These are phyloP conservation scores for Termitomyces sp. DNA, from an alignment of 768 basidiomycete genomes.

Conservation along the genomic window DNA sequence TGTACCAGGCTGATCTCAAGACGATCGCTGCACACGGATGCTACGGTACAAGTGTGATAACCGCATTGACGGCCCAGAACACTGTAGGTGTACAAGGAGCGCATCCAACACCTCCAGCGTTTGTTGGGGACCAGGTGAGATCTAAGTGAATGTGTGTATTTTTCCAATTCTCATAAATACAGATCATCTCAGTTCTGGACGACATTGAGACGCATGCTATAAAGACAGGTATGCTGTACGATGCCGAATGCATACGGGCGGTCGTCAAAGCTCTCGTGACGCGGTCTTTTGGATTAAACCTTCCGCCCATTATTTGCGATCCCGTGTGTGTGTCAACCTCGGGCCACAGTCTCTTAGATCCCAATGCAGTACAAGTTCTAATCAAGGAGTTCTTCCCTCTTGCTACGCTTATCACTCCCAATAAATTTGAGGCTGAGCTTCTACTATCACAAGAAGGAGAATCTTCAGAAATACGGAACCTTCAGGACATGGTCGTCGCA, in stretches of 20 bases:
- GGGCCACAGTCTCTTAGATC: constrained; percentile 70
- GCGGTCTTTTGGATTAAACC: constrained; percentile 25
- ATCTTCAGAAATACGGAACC: constrained; percentile 27
- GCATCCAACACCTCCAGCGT: constrained; percentile 58
- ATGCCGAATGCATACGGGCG: constrained; percentile 43
- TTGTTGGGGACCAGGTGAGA: constrained; percentile 70
- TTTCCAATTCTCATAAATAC: constrained; percentile 1
- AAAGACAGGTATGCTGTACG: constrained; percentile 89
- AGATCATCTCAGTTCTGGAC: constrained; percentile 67
- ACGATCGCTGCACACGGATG: constrained; percentile 74
- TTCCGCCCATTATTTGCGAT: constrained; percentile 69
- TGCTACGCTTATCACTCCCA: constrained; percentile 75
- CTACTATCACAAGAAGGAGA: constrained; percentile 40
- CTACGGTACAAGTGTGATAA: constrained; percentile 78
- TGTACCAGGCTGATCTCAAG: constrained; percentile 75
- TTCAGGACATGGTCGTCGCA: constrained; percentile 59
- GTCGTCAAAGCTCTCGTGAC: constrained; percentile 45
- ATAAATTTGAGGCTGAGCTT: constrained; percentile 73
- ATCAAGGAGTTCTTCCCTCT: constrained; percentile 64
- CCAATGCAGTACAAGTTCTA: constrained; percentile 57
- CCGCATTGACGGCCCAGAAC: constrained; percentile 88
- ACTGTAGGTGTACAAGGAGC: constrained; percentile 78
- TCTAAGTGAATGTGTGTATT: not conserved
- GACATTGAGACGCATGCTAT: constrained; percentile 71
- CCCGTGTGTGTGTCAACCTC: constrained; percentile 92